A percentile compares a stretch with the other conserved stretches of the same genome.
Evolutionary conservation across 2,329 filamentous ascomycete species (phyloP).

Genomic region (Shiraia sp.): DNA sequence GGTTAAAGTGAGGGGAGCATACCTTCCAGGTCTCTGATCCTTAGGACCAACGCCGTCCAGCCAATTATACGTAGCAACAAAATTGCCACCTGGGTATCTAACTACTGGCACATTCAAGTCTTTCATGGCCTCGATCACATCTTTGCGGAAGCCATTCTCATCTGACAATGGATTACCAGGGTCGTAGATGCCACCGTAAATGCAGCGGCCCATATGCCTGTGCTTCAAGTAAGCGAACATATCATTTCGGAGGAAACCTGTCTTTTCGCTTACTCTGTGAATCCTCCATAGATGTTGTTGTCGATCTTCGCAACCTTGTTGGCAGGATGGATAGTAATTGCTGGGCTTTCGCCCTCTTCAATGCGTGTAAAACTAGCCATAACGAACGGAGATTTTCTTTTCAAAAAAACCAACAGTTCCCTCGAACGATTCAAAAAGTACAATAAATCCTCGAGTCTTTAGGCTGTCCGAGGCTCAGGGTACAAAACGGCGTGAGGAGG

Average conservation of each 20-base stretch:
- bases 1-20: neutral
- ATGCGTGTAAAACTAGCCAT: conserved; percentile 79
- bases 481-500: too few relatives aligned
- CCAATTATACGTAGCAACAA: conserved; percentile 85
- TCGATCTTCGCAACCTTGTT: conserved; percentile 74
- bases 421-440: too few relatives aligned
- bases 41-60: conserved; percentile 76
- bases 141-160: conserved; percentile 73
- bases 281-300: conserved; percentile 80
- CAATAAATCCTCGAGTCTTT: neutral
- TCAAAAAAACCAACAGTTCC: neutral
- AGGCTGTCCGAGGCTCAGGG: too few relatives aligned
- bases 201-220: conserved; percentile 87
- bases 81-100: conserved; percentile 83
- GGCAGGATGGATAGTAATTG: conserved; percentile 66
- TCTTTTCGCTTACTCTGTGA: conserved; percentile 68
- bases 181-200: conserved; percentile 85
- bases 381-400: conserved; percentile 1
- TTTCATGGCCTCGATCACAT: conserved; percentile 74
- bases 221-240: conserved; percentile 24
- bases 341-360: conserved; percentile 61
- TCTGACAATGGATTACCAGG: conserved; percentile 74
- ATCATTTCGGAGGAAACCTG: conserved; percentile 5
- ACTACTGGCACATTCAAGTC: conserved; percentile 77
- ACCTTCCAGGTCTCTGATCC: conserved; percentile 66